Percentiles rank a stretch among this genome's conserved stretches.
phyloP scores from a whole-genome alignment of 2,329 filamentous ascomycete genomes.

The Neopestalotiopsis clavispora region DNA sequence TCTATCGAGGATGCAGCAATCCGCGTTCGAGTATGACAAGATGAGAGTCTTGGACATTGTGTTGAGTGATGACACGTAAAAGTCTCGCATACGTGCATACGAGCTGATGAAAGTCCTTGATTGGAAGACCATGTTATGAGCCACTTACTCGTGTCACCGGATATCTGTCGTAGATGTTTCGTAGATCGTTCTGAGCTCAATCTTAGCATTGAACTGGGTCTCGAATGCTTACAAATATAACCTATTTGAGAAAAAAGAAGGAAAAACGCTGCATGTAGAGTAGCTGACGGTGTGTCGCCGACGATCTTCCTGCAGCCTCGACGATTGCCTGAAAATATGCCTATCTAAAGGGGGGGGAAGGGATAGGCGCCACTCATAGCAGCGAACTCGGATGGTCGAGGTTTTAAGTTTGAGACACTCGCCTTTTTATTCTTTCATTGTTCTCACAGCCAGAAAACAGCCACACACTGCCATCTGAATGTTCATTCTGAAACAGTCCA shows the following conservation, averaged over 20 bases:
- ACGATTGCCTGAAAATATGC: neutral
- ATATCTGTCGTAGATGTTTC: neutral
- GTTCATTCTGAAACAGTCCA: neutral
- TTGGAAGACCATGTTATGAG: neutral
- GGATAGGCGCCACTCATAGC: neutral
- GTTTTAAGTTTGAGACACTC: conserved; percentile 4
- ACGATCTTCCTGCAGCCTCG: neutral
- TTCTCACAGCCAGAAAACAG: neutral
- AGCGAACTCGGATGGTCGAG: neutral
- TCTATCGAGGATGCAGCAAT: neutral
- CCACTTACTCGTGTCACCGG: neutral
- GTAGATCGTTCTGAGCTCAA: neutral
- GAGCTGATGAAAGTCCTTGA: neutral
- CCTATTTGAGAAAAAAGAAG: too few species aligned
- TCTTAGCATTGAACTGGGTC: neutral
- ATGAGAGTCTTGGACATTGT: neutral
- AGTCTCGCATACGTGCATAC: conserved; percentile 9
- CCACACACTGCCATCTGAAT: neutral
- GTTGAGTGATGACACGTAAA: neutral
- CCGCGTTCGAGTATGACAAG: conserved; percentile 3
- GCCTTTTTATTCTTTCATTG: conserved; percentile 6
- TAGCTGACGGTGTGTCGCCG: neutral
- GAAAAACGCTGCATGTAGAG: too few species aligned
- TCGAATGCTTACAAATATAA: neutral
- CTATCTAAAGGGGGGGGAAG: neutral